A percentile compares a stretch with the other conserved stretches of the same genome.
These are phyloP conservation scores for Xylaria sp. DNA, from an alignment of 2,329 filamentous ascomycete genomes.

Conservation along the genomic window DNA sequence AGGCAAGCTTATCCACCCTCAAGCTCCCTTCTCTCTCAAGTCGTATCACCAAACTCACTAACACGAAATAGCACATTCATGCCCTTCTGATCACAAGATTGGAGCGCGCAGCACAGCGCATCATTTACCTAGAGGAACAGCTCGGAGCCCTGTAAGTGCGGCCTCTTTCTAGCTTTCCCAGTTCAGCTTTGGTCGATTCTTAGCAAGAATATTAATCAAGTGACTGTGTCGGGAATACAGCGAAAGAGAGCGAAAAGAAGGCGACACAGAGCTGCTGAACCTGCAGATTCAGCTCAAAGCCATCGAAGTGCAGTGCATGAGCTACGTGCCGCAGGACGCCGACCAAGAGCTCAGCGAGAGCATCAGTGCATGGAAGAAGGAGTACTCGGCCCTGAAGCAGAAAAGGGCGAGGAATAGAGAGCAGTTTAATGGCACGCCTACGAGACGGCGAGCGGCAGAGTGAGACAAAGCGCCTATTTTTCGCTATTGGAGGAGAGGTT, in stretches of 20 bases:
- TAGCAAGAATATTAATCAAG: neutral
- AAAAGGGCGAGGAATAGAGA: slow-evolving; percentile 52
- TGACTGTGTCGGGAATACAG: slow-evolving; percentile 49
- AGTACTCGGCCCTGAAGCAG: slow-evolving; percentile 65
- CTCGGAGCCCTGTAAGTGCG: slow-evolving; percentile 65
- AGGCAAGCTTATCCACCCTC: slow-evolving; percentile 55
- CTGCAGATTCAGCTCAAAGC: slow-evolving; percentile 71
- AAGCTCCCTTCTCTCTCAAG: neutral
- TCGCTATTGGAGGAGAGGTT: neutral
- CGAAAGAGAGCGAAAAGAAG: slow-evolving; percentile 66
- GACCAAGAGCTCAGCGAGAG: slow-evolving; percentile 68
- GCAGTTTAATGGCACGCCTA: slow-evolving; percentile 32
- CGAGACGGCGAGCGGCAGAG: slow-evolving; percentile 23
- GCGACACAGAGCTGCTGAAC: slow-evolving; percentile 70
- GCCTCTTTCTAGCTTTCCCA: slow-evolving; percentile 5
- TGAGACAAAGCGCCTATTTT: neutral
- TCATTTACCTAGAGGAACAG: slow-evolving; percentile 69
- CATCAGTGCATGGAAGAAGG: slow-evolving; percentile 70
- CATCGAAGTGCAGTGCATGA: slow-evolving; percentile 68
- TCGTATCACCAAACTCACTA: slow-evolving; percentile 37
- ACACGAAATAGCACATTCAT: slow-evolving; percentile 66
- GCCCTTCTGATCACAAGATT: slow-evolving; percentile 67
- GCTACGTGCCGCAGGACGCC: slow-evolving; percentile 59
- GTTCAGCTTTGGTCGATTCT: neutral
- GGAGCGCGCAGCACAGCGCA: slow-evolving; percentile 67